Evolutionary conservation across 805 yeast species (phyloP).

Genomic region (Lipomyces yamanashiensis): DNA sequence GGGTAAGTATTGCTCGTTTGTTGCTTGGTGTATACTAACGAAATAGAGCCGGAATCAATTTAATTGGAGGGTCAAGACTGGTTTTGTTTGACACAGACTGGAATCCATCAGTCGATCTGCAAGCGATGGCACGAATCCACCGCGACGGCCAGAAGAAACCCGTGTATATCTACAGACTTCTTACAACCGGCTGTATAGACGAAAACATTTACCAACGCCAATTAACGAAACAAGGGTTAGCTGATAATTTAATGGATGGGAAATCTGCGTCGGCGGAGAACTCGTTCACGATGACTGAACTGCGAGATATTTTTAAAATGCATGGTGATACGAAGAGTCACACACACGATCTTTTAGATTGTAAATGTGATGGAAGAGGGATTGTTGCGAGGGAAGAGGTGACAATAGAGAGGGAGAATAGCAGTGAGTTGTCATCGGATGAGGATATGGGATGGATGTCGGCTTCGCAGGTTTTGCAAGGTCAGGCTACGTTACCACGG

Average conservation of each 20-base stretch:
- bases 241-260: conserved; percentile 67
- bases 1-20: conserved; percentile 52
- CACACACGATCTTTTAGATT: conserved; percentile 73
- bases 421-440: conserved; percentile 11
- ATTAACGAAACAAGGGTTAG: conserved; percentile 76
- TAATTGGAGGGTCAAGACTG: conserved; percentile 87
- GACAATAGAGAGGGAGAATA: conserved; percentile 38
- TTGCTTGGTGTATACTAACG: neutral
- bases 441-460: conserved; percentile 54
- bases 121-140: conserved; percentile 94
- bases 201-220: conserved; percentile 95
- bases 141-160: conserved; percentile 88
- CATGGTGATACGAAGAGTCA: conserved; percentile 57
- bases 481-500: conserved; percentile 26
- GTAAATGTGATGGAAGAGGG: conserved; percentile 53
- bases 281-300: conserved; percentile 68
- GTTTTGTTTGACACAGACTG: conserved; percentile 92
- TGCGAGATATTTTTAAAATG: conserved; percentile 73
- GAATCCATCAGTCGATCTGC: conserved; percentile 92
- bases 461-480: conserved; percentile 55
- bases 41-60: conserved; percentile 71
- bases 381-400: conserved; percentile 20
- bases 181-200: conserved; percentile 89
- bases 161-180: conserved; percentile 77
- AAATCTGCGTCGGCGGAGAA: conserved; percentile 48